Conservation (phyloP, 257 asterid species). For the Nicotiana benthamiana region DNA sequence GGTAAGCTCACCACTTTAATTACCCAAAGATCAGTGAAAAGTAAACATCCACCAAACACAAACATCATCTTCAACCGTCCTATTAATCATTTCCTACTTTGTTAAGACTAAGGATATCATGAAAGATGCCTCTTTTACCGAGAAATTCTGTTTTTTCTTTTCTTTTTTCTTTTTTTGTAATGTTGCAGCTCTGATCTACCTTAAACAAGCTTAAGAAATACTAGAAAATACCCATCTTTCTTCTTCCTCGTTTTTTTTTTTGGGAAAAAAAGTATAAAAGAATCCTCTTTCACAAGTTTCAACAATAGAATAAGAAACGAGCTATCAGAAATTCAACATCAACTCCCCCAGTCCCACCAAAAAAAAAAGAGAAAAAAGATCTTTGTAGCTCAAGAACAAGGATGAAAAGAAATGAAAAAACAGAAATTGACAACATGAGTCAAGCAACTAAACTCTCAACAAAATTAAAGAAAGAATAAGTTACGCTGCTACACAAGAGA, state of each 20-base stretch:
- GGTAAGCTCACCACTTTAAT: too few species aligned
- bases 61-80: too few species aligned
- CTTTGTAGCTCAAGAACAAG: background rate
- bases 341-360: too few species aligned
- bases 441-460: background rate
- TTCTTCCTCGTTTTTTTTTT: background rate
- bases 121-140: background rate
- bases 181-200: background rate
- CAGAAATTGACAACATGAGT: background rate
- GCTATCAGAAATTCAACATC: too few species aligned
- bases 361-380: background rate
- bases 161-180: too few species aligned
- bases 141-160: background rate
- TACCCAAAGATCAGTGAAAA: too few species aligned
- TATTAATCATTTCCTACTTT: too few species aligned
- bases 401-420: background rate
- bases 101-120: too few species aligned
- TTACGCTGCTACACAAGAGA: background rate
- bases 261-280: background rate
- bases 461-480: background rate
- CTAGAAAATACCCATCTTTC: background rate
- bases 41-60: too few species aligned
- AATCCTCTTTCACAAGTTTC: background rate
- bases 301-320: too few species aligned
- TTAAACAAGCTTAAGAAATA: background rate